Conservation (phyloP, 2,329 filamentous ascomycete genomes). For the Penicillium freii region DNA sequence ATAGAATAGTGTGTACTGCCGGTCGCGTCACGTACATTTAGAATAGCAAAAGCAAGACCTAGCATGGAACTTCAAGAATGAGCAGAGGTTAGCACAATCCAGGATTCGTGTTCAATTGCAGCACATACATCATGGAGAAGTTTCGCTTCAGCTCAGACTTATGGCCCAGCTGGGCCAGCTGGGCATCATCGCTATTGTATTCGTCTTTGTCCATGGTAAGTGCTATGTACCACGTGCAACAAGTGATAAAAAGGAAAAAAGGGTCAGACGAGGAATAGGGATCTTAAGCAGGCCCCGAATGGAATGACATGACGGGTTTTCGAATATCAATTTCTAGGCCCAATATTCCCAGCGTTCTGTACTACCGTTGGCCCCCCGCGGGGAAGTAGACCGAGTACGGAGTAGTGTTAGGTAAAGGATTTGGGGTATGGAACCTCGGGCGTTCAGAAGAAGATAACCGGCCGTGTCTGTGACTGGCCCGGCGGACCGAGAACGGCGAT, state of each 20-base stretch:
- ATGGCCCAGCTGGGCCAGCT: constrained; percentile 57
- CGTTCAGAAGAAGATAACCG: constrained; percentile 12
- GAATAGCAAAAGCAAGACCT: constrained; percentile 61
- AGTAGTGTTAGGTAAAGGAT: constrained; percentile 25
- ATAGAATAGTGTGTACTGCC: not conserved
- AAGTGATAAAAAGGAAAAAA: constrained; percentile 6
- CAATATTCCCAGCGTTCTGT: constrained; percentile 3
- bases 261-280: not conserved
- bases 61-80: constrained; percentile 51
- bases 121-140: constrained; percentile 51
- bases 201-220: constrained; percentile 17
- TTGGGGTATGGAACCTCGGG: constrained; percentile 16
- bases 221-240: constrained; percentile 1
- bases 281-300: constrained; percentile 2
- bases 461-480: constrained; percentile 10
- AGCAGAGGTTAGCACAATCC: constrained; percentile 10
- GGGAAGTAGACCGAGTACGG: constrained; percentile 7
- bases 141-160: constrained; percentile 58
- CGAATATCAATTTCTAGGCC: constrained; percentile 18
- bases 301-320: constrained; percentile 12
- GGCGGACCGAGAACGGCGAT: constrained; percentile 14
- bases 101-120: not conserved
- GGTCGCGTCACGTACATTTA: constrained; percentile 46
- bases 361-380: constrained; percentile 10
- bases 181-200: constrained; percentile 45